Percentiles rank a stretch among this genome's conserved stretches.
Conservation (phyloP, 208 protist genomes). For the Trypanosoma cruzi region DNA sequence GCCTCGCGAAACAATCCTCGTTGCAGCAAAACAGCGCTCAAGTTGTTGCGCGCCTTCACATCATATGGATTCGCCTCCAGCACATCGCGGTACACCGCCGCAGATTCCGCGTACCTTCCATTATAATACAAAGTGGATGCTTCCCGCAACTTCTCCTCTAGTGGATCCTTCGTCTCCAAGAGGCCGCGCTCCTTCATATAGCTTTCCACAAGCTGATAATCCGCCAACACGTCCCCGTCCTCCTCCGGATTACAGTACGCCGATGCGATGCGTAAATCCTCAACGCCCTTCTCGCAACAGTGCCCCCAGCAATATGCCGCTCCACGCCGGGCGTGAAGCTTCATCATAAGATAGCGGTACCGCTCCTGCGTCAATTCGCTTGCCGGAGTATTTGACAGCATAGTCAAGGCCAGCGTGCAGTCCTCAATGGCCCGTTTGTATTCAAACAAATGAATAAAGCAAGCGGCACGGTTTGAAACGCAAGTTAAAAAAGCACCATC, state of each 20-base stretch:
- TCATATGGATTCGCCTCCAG: slow-evolving; percentile 60
- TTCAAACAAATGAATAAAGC: slow-evolving; percentile 78
- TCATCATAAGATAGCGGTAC: slow-evolving; percentile 88
- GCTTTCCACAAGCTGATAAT: slow-evolving; percentile 61
- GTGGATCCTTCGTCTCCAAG: slow-evolving; percentile 28
- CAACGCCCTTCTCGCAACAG: slow-evolving; percentile 54
- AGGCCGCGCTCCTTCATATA: slow-evolving; percentile 54
- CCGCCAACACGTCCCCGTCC: slow-evolving; percentile 57
- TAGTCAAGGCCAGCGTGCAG: slow-evolving; percentile 85
- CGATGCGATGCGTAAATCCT: slow-evolving; percentile 84
- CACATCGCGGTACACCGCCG: slow-evolving; percentile 54
- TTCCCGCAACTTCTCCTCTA: slow-evolving; percentile 50
- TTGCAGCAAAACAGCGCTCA: slow-evolving; percentile 72
- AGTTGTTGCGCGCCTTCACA: slow-evolving; percentile 72
- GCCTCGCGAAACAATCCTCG: slow-evolving; percentile 65
- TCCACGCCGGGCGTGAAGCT: slow-evolving; percentile 81
- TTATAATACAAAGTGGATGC: slow-evolving; percentile 75
- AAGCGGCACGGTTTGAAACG: slow-evolving; percentile 89
- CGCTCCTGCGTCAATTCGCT: slow-evolving; percentile 90
- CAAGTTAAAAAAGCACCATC: slow-evolving; percentile 91
- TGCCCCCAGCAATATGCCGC: slow-evolving; percentile 83
- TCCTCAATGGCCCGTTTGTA: slow-evolving; percentile 87
- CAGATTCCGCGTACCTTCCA: slow-evolving; percentile 57
- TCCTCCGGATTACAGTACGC: slow-evolving; percentile 72
- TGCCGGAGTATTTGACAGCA: slow-evolving; percentile 90